These are phyloP conservation scores for Neofusicoccum ribis DNA, from an alignment of 2,329 filamentous ascomycete genomes.

Conservation along the genomic window DNA sequence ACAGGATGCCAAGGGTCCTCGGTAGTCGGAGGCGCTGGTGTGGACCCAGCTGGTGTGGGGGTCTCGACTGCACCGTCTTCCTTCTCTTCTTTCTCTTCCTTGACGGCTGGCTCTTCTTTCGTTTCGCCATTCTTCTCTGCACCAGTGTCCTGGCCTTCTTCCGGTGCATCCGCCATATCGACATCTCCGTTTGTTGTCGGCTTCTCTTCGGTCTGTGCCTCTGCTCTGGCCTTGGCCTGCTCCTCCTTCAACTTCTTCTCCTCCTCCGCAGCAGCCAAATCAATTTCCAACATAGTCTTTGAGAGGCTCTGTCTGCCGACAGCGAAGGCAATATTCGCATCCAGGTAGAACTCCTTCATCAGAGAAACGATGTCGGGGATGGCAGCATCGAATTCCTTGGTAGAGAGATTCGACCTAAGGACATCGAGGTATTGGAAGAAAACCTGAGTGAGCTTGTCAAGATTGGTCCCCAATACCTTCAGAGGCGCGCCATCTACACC, in stretches of 20 bases:
- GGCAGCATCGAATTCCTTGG: constrained; percentile 73
- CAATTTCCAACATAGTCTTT: constrained; percentile 32
- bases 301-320: constrained; percentile 43
- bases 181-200: constrained; percentile 55
- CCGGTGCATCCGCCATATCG: constrained; percentile 46
- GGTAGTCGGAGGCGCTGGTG: constrained; percentile 1
- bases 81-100: constrained; percentile 30
- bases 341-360: constrained; percentile 75
- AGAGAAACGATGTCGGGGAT: constrained; percentile 75
- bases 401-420: constrained; percentile 74
- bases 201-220: constrained; percentile 23
- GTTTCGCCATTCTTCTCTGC: constrained; percentile 23
- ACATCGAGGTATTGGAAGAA: constrained; percentile 88
- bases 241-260: constrained; percentile 21
- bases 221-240: constrained; percentile 32
- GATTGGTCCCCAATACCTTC: constrained; percentile 82
- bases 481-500: constrained; percentile 75
- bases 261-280: constrained; percentile 36
- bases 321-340: constrained; percentile 36
- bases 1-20: constrained; percentile 60
- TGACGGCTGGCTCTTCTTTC: constrained; percentile 27
- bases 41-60: constrained; percentile 12
- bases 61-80: constrained; percentile 25
- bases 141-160: constrained; percentile 27
- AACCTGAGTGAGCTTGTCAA: constrained; percentile 86